These are phyloP conservation scores for Xylaria grammica DNA, from an alignment of 495 filamentous ascomycete genomes.

Conservation along the genomic window DNA sequence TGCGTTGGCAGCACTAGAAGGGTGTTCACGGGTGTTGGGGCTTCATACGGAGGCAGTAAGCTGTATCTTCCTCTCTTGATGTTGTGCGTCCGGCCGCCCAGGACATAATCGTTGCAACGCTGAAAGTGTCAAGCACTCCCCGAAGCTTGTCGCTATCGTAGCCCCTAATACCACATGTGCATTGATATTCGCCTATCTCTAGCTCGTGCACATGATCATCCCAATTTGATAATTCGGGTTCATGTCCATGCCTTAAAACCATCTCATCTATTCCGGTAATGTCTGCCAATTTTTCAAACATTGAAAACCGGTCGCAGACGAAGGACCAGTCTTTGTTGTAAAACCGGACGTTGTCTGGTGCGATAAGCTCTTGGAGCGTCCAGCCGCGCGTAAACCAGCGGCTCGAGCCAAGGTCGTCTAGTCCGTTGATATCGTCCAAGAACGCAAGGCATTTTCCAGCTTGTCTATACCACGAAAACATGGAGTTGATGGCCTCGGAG, in stretches of 20 bases:
- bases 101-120: constrained; percentile 28
- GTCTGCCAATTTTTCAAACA: background rate
- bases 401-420: constrained; percentile 11
- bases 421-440: constrained; percentile 26
- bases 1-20: background rate
- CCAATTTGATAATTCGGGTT: background rate
- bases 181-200: background rate
- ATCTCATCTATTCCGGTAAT: background rate
- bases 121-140: background rate
- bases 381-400: constrained; percentile 43
- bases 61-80: constrained; percentile 29
- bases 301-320: constrained; percentile 10
- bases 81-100: constrained; percentile 30
- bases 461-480: constrained; percentile 33
- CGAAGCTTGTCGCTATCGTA: background rate
- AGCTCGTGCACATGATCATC: background rate
- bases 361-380: constrained; percentile 48
- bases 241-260: background rate
- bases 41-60: constrained; percentile 28
- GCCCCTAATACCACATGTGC: background rate
- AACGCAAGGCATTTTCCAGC: constrained; percentile 33
- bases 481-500: constrained; percentile 33
- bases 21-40: background rate
- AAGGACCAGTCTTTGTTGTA: constrained; percentile 34
- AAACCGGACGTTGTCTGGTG: constrained; percentile 35